Conservation (phyloP, 257 asterid genomes). For the Lycium barbarum region DNA sequence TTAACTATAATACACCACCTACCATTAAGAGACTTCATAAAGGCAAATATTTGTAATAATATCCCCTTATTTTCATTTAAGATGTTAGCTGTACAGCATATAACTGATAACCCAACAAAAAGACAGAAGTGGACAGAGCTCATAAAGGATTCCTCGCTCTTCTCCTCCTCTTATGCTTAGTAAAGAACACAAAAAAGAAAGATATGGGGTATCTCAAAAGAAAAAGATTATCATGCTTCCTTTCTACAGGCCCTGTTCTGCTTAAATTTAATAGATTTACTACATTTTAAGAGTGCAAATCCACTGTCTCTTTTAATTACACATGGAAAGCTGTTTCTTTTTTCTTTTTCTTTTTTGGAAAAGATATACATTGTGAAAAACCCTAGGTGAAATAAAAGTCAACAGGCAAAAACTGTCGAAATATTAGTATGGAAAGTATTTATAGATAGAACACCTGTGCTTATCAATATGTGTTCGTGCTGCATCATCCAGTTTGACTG, state of each 20-base stretch:
- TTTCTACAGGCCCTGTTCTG: neutral
- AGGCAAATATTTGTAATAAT: neutral
- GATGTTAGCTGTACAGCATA: neutral
- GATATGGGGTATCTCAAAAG: neutral
- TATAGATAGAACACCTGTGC: conserved; percentile 63
- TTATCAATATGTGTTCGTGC: conserved; percentile 81
- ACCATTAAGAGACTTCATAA: neutral
- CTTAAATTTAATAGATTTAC: conserved; percentile 6
- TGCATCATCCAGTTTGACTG: conserved; percentile 83
- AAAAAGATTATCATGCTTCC: neutral
- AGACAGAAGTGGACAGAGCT: neutral
- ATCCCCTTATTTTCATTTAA: neutral
- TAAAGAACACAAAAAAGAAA: neutral
- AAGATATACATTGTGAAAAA: neutral
- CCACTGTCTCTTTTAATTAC: neutral
- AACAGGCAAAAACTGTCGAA: conserved; percentile 10
- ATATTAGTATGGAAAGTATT: neutral
- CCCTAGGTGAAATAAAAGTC: conserved; percentile 9
- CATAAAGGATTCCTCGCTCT: neutral
- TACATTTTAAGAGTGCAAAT: neutral
- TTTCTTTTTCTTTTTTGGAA: neutral
- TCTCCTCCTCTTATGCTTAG: neutral
- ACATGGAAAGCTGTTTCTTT: neutral
- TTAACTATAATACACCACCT: neutral
- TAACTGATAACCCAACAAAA: neutral